These are phyloP conservation scores for Amylocystis lapponica DNA, from an alignment of 768 basidiomycete species.

Conservation along the genomic window DNA sequence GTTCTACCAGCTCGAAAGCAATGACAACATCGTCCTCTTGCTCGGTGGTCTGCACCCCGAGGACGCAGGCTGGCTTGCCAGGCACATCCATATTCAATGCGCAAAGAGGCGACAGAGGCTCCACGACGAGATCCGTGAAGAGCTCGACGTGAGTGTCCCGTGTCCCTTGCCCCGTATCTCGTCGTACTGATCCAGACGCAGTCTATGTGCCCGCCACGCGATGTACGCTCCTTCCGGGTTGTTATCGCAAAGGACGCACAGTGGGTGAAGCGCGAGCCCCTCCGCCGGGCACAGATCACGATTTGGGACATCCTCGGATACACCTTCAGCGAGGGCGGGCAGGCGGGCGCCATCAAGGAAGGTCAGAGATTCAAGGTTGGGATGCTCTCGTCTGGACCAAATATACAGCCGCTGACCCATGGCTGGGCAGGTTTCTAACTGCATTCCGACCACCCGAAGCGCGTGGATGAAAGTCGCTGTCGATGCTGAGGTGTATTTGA, in stretches of 20 bases:
- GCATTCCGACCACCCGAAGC: constrained; percentile 58
- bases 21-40: neutral
- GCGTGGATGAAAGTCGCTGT: constrained; percentile 65
- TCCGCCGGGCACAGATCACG: constrained; percentile 69
- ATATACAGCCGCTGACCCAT: neutral
- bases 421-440: constrained; percentile 52
- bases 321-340: constrained; percentile 43
- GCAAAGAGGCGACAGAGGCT: constrained; percentile 44
- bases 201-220: constrained; percentile 63
- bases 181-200: constrained; percentile 19
- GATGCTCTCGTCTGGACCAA: constrained; percentile 21
- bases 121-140: constrained; percentile 60
- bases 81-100: constrained; percentile 42
- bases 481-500: constrained; percentile 65
- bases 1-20: constrained; percentile 1
- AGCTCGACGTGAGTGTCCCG: constrained; percentile 56
- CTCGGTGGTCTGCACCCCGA: constrained; percentile 29
- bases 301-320: constrained; percentile 73
- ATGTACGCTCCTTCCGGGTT: constrained; percentile 74
- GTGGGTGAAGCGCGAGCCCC: constrained; percentile 42
- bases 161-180: too few species aligned
- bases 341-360: constrained; percentile 44
- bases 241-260: constrained; percentile 60
- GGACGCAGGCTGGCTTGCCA: constrained; percentile 62
- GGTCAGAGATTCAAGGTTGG: constrained; percentile 70